phyloP scores from a whole-genome alignment of 2,329 filamentous ascomycete species.

The Sporothrix globosa region DNA sequence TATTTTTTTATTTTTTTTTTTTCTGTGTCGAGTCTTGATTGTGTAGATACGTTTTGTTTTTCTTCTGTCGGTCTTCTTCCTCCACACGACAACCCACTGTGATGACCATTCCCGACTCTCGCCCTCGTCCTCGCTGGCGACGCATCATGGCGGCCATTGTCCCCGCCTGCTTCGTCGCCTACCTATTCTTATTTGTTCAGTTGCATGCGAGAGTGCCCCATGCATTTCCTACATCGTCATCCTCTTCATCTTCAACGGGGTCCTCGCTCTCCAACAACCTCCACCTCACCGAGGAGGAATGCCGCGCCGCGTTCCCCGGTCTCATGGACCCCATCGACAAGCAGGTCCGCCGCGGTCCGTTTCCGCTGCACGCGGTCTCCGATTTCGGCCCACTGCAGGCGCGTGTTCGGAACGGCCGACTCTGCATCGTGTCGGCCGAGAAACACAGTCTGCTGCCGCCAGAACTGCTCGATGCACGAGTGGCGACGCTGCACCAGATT shows the following conservation, averaged over 20 bases:
- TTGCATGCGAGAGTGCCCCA: not conserved
- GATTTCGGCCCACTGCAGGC: slow-evolving; percentile 42
- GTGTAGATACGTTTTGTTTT: not conserved
- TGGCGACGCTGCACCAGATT: slow-evolving; percentile 57
- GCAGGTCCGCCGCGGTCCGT: slow-evolving; percentile 45
- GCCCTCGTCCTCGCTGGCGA: slow-evolving; percentile 3
- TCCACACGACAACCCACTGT: not conserved
- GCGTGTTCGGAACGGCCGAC: slow-evolving; percentile 46
- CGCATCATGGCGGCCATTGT: slow-evolving; percentile 5
- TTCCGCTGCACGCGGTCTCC: slow-evolving; percentile 42
- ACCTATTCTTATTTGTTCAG: slow-evolving; percentile 17
- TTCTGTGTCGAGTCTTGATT: not conserved
- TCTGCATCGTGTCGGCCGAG: slow-evolving; percentile 31
- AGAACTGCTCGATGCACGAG: slow-evolving; percentile 50
- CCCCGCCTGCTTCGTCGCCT: not conserved
- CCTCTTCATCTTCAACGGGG: not conserved
- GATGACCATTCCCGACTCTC: not conserved
- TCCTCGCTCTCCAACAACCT: not conserved
- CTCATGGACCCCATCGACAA: slow-evolving; percentile 48
- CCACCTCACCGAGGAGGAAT: slow-evolving; percentile 42
- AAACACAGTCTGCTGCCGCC: slow-evolving; percentile 42
- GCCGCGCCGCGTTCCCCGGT: slow-evolving; percentile 46
- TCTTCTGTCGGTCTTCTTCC: not conserved
- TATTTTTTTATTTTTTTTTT: not conserved
- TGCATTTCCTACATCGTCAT: not conserved